Conservation (phyloP, 2,329 filamentous ascomycete species). For the Fusarium nurragi region DNA sequence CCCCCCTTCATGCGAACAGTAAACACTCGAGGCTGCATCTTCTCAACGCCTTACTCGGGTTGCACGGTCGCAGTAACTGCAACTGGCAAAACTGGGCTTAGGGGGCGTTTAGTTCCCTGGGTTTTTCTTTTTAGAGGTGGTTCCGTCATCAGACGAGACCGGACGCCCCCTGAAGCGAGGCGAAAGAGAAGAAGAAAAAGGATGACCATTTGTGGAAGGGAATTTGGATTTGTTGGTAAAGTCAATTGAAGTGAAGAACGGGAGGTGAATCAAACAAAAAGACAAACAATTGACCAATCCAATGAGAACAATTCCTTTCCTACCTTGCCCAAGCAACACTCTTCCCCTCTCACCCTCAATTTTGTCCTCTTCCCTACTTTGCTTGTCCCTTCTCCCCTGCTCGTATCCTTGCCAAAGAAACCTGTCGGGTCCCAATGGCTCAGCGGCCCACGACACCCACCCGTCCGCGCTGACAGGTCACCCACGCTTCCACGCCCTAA, state of each 20-base stretch:
- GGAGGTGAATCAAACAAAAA: not conserved
- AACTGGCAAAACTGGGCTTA: slow-evolving; percentile 19
- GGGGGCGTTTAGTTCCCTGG: slow-evolving; percentile 15
- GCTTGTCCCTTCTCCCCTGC: not conserved
- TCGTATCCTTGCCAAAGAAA: not conserved
- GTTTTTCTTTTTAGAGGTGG: slow-evolving; percentile 15
- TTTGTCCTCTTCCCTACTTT: slow-evolving; percentile 7
- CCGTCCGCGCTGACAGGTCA: slow-evolving; percentile 40
- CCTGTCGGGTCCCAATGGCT: slow-evolving; percentile 29
- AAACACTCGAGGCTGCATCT: not conserved
- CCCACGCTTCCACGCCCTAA: not conserved
- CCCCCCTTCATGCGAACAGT: not conserved
- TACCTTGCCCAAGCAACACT: not conserved
- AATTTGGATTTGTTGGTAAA: slow-evolving; percentile 1
- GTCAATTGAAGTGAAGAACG: slow-evolving; percentile 2
- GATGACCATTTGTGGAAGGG: not conserved
- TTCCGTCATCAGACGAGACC: slow-evolving; percentile 30
- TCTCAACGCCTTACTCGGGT: slow-evolving; percentile 21
- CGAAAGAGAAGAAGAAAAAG: not conserved
- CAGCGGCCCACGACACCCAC: slow-evolving; percentile 45
- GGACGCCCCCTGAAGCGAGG: not conserved
- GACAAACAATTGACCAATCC: not conserved
- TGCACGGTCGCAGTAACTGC: not conserved
- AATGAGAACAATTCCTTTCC: not conserved
- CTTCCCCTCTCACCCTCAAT: slow-evolving; percentile 18